Conservation (phyloP, 306 rosid genomes). For the Lotus japonicus region DNA sequence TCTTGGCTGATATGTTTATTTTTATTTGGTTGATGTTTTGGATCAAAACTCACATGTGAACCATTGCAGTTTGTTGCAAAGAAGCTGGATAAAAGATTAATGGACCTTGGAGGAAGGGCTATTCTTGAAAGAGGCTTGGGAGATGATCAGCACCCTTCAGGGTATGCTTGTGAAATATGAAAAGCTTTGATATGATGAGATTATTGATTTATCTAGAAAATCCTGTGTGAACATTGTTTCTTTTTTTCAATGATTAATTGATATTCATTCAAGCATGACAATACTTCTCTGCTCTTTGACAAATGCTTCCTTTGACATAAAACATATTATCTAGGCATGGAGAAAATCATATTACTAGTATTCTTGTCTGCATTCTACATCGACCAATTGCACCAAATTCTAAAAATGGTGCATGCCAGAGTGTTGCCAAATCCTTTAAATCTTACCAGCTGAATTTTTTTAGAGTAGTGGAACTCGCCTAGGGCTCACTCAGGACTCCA, state of each 20-base stretch:
- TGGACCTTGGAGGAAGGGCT: constrained; percentile 72
- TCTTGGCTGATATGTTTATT: constrained; percentile 2
- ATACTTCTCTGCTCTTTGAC: not conserved
- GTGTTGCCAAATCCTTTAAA: not conserved
- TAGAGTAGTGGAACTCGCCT: not conserved
- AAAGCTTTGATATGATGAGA: not conserved
- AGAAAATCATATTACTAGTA: not conserved
- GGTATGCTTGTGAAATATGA: constrained; percentile 44
- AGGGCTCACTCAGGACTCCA: not conserved
- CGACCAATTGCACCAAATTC: not conserved
- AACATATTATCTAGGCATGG: not conserved
- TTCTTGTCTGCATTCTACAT: not conserved
- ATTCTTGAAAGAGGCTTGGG: constrained; percentile 77
- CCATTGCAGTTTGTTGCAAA: constrained; percentile 85
- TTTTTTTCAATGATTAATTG: not conserved
- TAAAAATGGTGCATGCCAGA: not conserved
- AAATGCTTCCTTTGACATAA: not conserved
- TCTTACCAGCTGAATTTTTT: not conserved
- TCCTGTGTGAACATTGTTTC: not conserved
- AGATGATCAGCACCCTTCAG: constrained; percentile 94
- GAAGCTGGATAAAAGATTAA: constrained; percentile 87
- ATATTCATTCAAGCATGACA: not conserved
- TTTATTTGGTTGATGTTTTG: constrained; percentile 13
- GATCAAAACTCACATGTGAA: not conserved
- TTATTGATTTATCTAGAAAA: not conserved